These are phyloP conservation scores for Phialemoniopsis sp. DNA, from an alignment of 2,329 filamentous ascomycete genomes.

Conservation along the genomic window DNA sequence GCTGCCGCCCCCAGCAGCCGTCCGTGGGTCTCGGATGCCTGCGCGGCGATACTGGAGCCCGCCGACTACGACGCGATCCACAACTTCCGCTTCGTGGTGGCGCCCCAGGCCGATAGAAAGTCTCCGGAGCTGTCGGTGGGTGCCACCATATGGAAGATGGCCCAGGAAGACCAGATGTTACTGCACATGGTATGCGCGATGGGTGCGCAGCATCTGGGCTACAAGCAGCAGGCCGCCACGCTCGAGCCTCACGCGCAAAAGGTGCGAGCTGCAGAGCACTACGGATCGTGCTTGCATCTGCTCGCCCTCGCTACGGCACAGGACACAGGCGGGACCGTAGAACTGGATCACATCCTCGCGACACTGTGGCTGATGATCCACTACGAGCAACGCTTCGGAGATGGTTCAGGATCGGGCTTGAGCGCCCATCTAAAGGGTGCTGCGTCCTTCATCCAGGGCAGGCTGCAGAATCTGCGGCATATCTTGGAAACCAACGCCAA, in stretches of 20 bases:
- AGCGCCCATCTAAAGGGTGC: constrained; percentile 24
- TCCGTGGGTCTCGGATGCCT: too few species aligned
- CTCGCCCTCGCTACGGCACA: constrained; percentile 21
- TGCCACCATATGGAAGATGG: too few species aligned
- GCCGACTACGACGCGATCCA: too few species aligned
- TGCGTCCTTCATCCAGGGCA: constrained; percentile 21
- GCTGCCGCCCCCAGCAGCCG: too few species aligned
- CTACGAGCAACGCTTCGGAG: constrained; percentile 32
- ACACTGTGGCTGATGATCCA: constrained; percentile 28
- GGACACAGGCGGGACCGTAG: constrained; percentile 11
- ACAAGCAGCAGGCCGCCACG: constrained; percentile 5
- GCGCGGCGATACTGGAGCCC: too few species aligned
- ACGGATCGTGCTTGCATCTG: constrained; percentile 21
- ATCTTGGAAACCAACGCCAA: not conserved
- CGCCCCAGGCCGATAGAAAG: too few species aligned
- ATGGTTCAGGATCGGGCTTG: constrained; percentile 19
- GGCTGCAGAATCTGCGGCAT: constrained; percentile 8
- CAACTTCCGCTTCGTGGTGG: too few species aligned
- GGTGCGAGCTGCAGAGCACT: constrained; percentile 17
- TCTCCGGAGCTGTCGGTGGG: too few species aligned
- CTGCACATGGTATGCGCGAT: too few species aligned
- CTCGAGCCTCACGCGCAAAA: not conserved
- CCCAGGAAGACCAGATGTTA: too few species aligned
- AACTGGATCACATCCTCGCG: constrained; percentile 23
- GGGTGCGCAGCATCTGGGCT: too few species aligned